Evolutionary conservation across 2,329 filamentous ascomycete genomes (phyloP), one percentile per base, ranked within the genome.

Genomic region (Aaosphaeria pasadenensis): DNA sequence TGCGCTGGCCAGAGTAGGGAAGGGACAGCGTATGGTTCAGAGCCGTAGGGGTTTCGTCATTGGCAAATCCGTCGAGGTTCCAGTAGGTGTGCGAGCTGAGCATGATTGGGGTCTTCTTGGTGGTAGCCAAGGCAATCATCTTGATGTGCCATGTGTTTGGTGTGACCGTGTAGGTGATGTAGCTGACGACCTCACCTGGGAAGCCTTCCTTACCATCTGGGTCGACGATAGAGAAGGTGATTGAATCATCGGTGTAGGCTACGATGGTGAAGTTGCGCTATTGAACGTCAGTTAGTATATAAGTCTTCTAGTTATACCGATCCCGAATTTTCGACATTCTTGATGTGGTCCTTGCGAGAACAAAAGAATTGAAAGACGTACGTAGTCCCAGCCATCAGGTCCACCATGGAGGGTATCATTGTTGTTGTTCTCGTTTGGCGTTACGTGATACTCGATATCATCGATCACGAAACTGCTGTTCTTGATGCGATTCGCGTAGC

Each of bases 41-140:
- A 11, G 80, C 79, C 1, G 74, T 76, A 48, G 77, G 75, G 2
- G 86, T 88, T 64, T 87, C 78, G 49, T 86, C 82, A 72, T 91
- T 89, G 60, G 85, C 78, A 60, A 88, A 92, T 32, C 85, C 88
- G 61, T 91, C 88, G 40, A 92, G 76, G 67, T 91, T 91, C 88
- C 88, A 92, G 77, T 92, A 92, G 6, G 81, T 82, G 68, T 86
- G 84, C 39, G 83, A 82, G 64, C 81, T 88, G 49, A 92, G 77
- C 88, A 92, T 91, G 67, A 92, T 89, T 43, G 88, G 88, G 5
- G 88, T 91, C 73, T 84, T 86, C 72, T 88, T 83, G 30, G 85
- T 88, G 6, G 85, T 84, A 3, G 87, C 76, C 47, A 87, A 69
- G 38, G 87, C 88, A 11, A 84, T 73, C 77, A 91, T 89, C 70